Conservation (phyloP, 805 yeast genomes). For the Candida caryicola region DNA sequence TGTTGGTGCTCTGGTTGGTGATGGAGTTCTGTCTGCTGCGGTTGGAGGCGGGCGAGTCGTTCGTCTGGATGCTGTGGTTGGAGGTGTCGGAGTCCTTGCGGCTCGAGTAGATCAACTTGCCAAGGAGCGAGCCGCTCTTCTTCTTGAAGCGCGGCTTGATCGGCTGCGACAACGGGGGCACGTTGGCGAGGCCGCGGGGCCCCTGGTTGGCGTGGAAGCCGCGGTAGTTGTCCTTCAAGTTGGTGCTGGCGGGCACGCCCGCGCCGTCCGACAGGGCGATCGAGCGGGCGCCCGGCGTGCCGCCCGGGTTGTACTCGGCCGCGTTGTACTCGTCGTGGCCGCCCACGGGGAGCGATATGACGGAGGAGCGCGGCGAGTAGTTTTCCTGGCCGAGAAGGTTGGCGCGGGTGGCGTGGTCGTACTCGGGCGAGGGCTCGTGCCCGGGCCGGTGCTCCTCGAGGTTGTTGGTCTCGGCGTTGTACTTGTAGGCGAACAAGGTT, state of each 20-base stretch:
- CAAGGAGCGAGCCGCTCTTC: slow-evolving; percentile 35
- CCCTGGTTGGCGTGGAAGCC: slow-evolving; percentile 40
- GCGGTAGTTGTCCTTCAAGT: slow-evolving; percentile 26
- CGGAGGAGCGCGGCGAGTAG: slow-evolving; percentile 13
- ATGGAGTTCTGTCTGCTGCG: slow-evolving; percentile 10
- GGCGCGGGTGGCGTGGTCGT: not conserved
- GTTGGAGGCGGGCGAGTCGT: not conserved
- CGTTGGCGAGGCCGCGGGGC: slow-evolving; percentile 26
- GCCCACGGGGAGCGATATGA: slow-evolving; percentile 6
- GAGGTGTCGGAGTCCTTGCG: slow-evolving; percentile 24
- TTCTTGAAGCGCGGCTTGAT: slow-evolving; percentile 46
- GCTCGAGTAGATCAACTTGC: slow-evolving; percentile 37
- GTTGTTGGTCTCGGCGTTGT: not conserved
- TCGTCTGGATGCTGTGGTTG: not conserved
- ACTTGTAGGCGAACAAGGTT: slow-evolving; percentile 10
- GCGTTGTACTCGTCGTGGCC: not conserved
- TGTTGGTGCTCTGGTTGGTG: slow-evolving; percentile 3
- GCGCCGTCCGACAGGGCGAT: not conserved
- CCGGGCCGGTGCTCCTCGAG: not conserved
- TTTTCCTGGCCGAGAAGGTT: slow-evolving; percentile 6
- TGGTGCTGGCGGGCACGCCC: slow-evolving; percentile 1
- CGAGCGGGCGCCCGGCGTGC: not conserved
- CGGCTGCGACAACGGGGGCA: slow-evolving; percentile 50
- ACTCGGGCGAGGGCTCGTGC: not conserved
- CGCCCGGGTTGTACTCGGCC: not conserved